Base-by-base conservation (phyloP, 768 basidiomycete genomes). In the Hemileccinum rubropunctum region DNA sequence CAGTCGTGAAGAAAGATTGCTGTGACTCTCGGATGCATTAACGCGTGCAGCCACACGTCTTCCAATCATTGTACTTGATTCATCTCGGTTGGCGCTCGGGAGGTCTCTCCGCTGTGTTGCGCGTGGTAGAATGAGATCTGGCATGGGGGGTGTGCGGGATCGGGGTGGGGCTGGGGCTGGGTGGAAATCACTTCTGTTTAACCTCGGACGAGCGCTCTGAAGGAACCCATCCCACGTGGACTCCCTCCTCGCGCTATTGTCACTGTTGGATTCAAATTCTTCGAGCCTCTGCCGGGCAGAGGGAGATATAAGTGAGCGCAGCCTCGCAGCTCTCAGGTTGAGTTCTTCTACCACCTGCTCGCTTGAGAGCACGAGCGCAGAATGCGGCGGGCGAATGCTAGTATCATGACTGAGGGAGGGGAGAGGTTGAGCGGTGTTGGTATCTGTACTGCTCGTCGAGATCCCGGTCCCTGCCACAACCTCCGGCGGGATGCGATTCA, bases 401-500 rank as follows among this genome's bases (percentile, higher is more conserved):
- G 56, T 12, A n/a, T 67, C 68, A 39, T 53, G 44, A 18, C 34
- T 36, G 37, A 46, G 48, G 23, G 54, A 42, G 27, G 30, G 58
- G 18, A 20, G 53, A 28, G 53, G 39, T 30, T 51, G 56, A n/a
- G 56, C 11, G 30, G 50, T 26, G 21, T 13, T 48, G 37, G 44
- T 33, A n/a, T 49, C 48, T 42, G 48, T 39, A 2, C 13, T 34
- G 43, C 42, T 39, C 12, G 60, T 35, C 9, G 44, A 38, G 35
- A 45, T 10, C 33, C 42, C 53, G 6, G 53, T 46, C 12, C 52
- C 57, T 51, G 50, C 28, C 28, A 12, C 32, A 36, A 46, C 51
- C 44, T 66, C 71, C 15, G 75, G 73, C 43, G 72, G 70, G 52
- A 79, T 65, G 51, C 66, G 63, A 54, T 59, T 61, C 58, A 69